These are phyloP conservation scores for Leccinum incarnatum DNA, from an alignment of 768 basidiomycete genomes.

Conservation along the genomic window DNA sequence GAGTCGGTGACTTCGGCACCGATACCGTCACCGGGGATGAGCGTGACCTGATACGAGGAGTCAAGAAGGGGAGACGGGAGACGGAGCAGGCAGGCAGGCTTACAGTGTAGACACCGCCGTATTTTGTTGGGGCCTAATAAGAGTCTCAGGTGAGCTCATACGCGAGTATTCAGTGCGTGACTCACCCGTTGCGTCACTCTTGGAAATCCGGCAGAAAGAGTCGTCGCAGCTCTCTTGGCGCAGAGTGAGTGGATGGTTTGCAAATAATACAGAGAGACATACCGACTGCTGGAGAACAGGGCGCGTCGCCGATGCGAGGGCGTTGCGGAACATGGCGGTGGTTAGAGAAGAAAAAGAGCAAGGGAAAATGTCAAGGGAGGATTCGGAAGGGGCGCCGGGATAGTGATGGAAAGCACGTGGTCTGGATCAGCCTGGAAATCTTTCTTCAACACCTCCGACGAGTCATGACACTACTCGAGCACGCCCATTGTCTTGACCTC, in stretches of 20 bases:
- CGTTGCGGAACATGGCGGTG: conserved; percentile 60
- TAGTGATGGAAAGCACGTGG: background rate
- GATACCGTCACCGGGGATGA: conserved; percentile 98
- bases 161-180: conserved; percentile 11
- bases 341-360: conserved; percentile 15
- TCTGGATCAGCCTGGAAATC: conserved; percentile 5
- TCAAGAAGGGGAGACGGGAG: conserved; percentile 12
- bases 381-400: conserved; percentile 21
- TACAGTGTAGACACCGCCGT: conserved; percentile 91
- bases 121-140: conserved; percentile 82
- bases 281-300: conserved; percentile 54
- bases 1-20: conserved; percentile 97
- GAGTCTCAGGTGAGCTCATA: conserved; percentile 1
- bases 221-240: conserved; percentile 65
- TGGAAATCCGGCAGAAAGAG: conserved; percentile 76
- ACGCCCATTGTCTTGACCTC: background rate
- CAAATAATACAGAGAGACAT: conserved; percentile 25
- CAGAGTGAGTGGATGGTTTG: conserved; percentile 2
- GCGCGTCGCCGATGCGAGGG: conserved; percentile 54
- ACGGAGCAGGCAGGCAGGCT: conserved; percentile 22
- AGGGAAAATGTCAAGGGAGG: conserved; percentile 30
- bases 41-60: conserved; percentile 66
- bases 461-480: background rate
- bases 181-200: conserved; percentile 68
- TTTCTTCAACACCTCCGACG: background rate